Evolutionary conservation across 352 stramenopile genomes (phyloP), one percentile per base, ranked within the genome.

Genomic region (Phytophthora hibernalis): DNA sequence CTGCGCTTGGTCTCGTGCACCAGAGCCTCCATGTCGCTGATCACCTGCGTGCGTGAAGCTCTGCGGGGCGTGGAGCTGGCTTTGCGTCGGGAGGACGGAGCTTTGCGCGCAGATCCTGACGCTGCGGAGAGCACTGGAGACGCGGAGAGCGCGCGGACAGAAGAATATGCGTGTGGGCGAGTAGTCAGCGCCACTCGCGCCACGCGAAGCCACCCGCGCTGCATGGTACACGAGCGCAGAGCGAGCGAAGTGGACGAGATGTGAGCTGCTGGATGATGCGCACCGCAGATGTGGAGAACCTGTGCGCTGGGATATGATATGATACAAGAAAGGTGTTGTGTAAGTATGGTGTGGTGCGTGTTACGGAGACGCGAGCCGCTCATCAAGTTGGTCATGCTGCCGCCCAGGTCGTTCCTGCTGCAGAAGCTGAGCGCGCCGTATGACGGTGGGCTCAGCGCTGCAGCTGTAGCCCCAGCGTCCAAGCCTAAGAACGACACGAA

Each of bases 381-480:
- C 13, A 16, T 38, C 31, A 38, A 38, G 31, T 38, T 16, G 31
- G 55, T 33, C 40, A 91, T 91, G 85, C 64, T 90, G 65, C 66
- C 80, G 67, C 82, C 82, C 44, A 80, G 65, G 79, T 90, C 83
- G 15, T 93, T 83, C 64, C 69, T 92, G 64, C 62, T 92, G 82
- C 72, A 90, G 68, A 89, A 89, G 68, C 60, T 80, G 50, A 79
- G 73, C 54, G 82, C 76, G 43, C 66, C 72, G 18, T 76, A 68
- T 20, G 65, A 75, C 42, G 61, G 67, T 20, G 49, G 54, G 40
- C 48, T 53, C 6, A 57, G 67, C 18, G 61, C 53, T 45, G 64
- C 37, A 10, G 15, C 52, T 12, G 61, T 47, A 13, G 21, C 21
- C 0, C 33, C 54, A 5, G 54, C 18, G 1, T 9, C 50, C 7